These are phyloP conservation scores for Aspergillus leporis DNA, from an alignment of 495 filamentous ascomycete species.

Conservation along the genomic window DNA sequence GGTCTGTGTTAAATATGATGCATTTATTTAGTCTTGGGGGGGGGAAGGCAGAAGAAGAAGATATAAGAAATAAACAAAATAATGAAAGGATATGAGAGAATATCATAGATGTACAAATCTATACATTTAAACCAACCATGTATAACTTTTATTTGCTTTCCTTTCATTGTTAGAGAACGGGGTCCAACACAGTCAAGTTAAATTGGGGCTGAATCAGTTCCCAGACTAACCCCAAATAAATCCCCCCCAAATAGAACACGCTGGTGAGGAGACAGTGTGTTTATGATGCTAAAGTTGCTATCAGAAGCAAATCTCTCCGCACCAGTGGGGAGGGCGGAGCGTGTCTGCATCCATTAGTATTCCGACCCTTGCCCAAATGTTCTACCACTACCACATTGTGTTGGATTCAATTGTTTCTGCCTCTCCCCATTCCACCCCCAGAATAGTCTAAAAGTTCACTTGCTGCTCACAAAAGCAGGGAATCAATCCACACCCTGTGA, in stretches of 20 bases:
- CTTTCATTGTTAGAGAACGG: too few species aligned
- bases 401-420: background rate
- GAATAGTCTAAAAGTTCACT: background rate
- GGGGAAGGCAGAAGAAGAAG: too few species aligned
- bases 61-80: background rate
- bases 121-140: too few species aligned
- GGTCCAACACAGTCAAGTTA: too few species aligned
- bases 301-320: constrained; percentile 18
- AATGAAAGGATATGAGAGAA: too few species aligned
- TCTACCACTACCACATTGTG: background rate
- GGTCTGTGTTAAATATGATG: too few species aligned
- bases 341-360: constrained; percentile 5
- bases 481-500: background rate
- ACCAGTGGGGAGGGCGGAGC: constrained; percentile 20
- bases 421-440: background rate
- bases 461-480: background rate
- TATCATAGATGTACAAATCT: too few species aligned
- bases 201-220: background rate
- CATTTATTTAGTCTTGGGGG: too few species aligned
- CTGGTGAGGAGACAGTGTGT: constrained; percentile 7
- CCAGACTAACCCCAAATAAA: background rate
- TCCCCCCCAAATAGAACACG: background rate
- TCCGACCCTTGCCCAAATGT: background rate
- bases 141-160: too few species aligned
- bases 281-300: constrained; percentile 2